Percentiles rank a stretch among this genome's conserved stretches.
These are phyloP conservation scores for Sporothrix schenckii DNA, from an alignment of 2,329 filamentous ascomycete species.

Conservation along the genomic window DNA sequence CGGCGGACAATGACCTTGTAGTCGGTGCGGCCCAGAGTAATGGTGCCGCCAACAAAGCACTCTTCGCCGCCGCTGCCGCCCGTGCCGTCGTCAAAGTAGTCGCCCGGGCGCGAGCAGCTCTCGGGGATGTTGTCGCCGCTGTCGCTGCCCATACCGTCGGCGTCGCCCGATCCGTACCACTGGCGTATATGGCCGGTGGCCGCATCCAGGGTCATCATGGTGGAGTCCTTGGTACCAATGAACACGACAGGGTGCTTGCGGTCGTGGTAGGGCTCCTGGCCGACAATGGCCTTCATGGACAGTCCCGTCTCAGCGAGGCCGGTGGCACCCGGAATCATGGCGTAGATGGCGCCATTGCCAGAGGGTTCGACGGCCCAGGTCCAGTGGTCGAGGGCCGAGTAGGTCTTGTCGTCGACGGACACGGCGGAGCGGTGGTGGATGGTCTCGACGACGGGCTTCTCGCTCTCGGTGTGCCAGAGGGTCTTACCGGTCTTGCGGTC, in stretches of 20 bases:
- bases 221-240: constrained; percentile 87
- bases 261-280: constrained; percentile 74
- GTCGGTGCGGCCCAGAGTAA: constrained; percentile 83
- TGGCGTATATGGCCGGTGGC: constrained; percentile 79
- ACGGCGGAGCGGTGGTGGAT: constrained; percentile 74
- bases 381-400: constrained; percentile 75
- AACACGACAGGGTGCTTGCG: constrained; percentile 80
- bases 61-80: constrained; percentile 68
- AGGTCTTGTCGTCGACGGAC: constrained; percentile 62
- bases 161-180: constrained; percentile 75
- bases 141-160: constrained; percentile 52
- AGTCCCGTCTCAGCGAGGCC: constrained; percentile 67
- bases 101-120: constrained; percentile 73
- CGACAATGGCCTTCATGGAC: constrained; percentile 85
- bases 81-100: constrained; percentile 58
- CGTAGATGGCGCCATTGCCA: constrained; percentile 81
- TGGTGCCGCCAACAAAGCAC: constrained; percentile 76
- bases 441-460: constrained; percentile 88
- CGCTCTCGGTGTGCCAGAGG: constrained; percentile 82
- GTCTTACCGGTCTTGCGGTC: constrained; percentile 83
- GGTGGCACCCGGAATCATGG: constrained; percentile 72
- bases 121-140: constrained; percentile 62
- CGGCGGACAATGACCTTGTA: constrained; percentile 88
- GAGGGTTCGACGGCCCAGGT: constrained; percentile 95
- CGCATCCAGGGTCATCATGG: constrained; percentile 86